Conservation (phyloP, 345 rosid genomes). For the Gossypium australe region DNA sequence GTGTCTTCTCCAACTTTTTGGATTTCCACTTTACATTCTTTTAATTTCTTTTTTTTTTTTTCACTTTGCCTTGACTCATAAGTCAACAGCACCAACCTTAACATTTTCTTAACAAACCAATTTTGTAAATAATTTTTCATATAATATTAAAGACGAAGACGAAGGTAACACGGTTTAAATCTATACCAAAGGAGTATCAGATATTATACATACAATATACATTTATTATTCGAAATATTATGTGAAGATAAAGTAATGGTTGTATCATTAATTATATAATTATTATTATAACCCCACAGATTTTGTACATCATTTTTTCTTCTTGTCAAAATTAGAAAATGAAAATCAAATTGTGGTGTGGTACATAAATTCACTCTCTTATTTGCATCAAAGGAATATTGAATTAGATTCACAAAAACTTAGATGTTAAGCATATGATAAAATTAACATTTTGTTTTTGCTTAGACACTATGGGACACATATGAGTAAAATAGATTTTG, state of each 20-base stretch:
- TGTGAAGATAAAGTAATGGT: too few relatives aligned
- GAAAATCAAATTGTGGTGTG: too few relatives aligned
- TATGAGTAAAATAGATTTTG: neutral
- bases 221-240: too few relatives aligned
- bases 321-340: too few relatives aligned
- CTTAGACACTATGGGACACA: neutral
- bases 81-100: neutral
- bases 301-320: too few relatives aligned
- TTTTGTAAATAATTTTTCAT: neutral
- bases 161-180: too few relatives aligned
- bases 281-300: too few relatives aligned
- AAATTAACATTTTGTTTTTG: neutral
- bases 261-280: too few relatives aligned
- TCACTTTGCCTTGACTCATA: neutral
- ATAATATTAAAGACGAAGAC: too few relatives aligned
- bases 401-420: neutral
- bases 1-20: neutral
- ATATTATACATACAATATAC: too few relatives aligned
- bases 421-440: neutral
- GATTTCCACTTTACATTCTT: neutral
- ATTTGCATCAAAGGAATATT: too few relatives aligned
- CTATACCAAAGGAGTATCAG: rapidly evolving
- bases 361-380: too few relatives aligned
- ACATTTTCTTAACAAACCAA: neutral
- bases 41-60: neutral